Evolutionary conservation across 106 monocot genomes (phyloP), one percentile per base, ranked within the genome.

Genomic region (Dendrobium catenatum): DNA sequence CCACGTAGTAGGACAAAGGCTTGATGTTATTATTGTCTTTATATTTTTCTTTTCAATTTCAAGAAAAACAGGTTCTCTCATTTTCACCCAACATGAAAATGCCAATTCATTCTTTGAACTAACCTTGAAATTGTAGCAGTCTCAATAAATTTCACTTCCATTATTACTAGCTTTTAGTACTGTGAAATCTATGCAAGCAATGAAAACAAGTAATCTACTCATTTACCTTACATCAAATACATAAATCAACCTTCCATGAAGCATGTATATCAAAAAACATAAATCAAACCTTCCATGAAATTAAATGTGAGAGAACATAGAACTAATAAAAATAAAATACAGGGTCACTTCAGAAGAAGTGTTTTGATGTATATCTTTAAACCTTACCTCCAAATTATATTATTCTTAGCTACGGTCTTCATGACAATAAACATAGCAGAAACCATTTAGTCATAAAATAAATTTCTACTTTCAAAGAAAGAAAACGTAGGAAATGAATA

Each of bases 261-360:
- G 61, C 33, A 11, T 1, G 17, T 70, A 37, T 16, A 37, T 70
- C 29, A 0, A 70, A 13, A 37, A 33, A 33, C 37, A 70, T 70
- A 70, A 70, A 13, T 37, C 13, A 29, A 70, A 70, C 70, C 70
- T 37, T 33, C 7, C 15, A 70, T 70, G 70, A 70, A 70, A 70
- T 22, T 70, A 70, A 66, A 66, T 66, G 67, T 68, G 67, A 27
- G 70, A 70, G 37, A 70, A n/a, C 5, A 70, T 70, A 37, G 37
- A 70, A 37, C 70, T 11, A 70, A 68, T 27, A 11, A 24, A 13
- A 6, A 33, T 37, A 68, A 68, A 37, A 16, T 13, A 2, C 13
- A n/a, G 11, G 29, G 70, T 11, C 29, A 70, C 33, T 15, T 70
- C 37, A 68, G 27, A 68, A 68, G 26, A 58, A 17, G 2, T 68